Percentiles rank a stretch among this genome's conserved stretches.
These are phyloP conservation scores for Diplodia sapinea DNA, from an alignment of 2,329 filamentous ascomycete genomes.

Conservation along the genomic window DNA sequence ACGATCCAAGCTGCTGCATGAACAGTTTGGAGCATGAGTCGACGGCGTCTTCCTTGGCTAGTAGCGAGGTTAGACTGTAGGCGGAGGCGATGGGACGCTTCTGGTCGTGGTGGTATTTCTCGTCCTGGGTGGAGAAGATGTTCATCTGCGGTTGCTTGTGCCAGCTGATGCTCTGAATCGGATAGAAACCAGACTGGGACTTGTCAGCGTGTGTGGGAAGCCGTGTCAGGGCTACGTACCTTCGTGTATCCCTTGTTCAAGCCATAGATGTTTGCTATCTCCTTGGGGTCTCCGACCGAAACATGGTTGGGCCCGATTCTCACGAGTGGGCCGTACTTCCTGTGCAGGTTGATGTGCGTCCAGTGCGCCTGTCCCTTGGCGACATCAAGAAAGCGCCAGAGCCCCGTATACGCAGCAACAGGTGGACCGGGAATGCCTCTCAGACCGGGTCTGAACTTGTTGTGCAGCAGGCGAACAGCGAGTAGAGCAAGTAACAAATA, in stretches of 20 bases:
- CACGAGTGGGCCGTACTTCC: conserved; percentile 74
- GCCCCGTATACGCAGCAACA: conserved; percentile 68
- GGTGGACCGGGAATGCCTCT: conserved; percentile 63
- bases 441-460: conserved; percentile 23
- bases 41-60: conserved; percentile 41
- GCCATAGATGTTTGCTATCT: conserved; percentile 74
- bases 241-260: conserved; percentile 51
- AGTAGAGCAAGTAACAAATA: neutral
- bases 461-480: conserved; percentile 9
- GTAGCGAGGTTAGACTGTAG: conserved; percentile 51
- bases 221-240: conserved; percentile 14
- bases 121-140: conserved; percentile 50
- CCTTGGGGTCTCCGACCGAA: conserved; percentile 74
- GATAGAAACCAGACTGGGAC: conserved; percentile 39
- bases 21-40: conserved; percentile 38
- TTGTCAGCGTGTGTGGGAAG: neutral
- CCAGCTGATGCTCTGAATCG: conserved; percentile 37
- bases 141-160: conserved; percentile 35
- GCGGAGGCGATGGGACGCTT: conserved; percentile 49
- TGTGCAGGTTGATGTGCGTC: conserved; percentile 69
- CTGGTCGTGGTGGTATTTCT: conserved; percentile 49
- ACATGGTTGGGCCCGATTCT: conserved; percentile 81
- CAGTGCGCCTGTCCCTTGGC: conserved; percentile 63
- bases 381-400: conserved; percentile 70
- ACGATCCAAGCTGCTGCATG: conserved; percentile 36